Base-by-base conservation (phyloP, 139 green algal genomes). In the Spirogloea muscicola region DNA sequence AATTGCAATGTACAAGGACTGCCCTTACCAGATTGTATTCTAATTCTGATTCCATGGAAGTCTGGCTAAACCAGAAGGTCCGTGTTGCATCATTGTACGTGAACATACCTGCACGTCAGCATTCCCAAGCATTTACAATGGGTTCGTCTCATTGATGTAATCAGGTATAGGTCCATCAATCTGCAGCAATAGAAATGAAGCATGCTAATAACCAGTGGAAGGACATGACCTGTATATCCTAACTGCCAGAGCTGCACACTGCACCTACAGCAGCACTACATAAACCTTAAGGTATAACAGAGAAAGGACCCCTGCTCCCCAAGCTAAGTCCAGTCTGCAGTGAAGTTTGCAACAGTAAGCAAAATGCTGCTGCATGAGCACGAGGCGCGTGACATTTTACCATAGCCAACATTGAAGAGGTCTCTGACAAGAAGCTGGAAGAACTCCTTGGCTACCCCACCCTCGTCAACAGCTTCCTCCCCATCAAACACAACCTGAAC, bases 391-490 rank as follows among this genome's bases (percentile, higher is more conserved):
- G n/a, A n/a, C n/a, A n/a, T n/a, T n/a, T n/a, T n/a, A n/a, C n/a
- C n/a, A n/a, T n/a, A n/a, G n/a, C n/a, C n/a, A n/a, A n/a, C n/a
- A n/a, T 77, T 59, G 21, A 77, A 68, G 29, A 77, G 76, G 3
- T 77, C 49, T n/a, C 71, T 75, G 9, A 85, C 27, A 5, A 96
- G 81, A 41, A 95, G 86, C 84, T 93, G 87, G 85, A 96, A 96
- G 57, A 96, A 95, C 85, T 96, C 91, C 79, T 96, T 95, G 60
- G 88, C 74, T 40, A 94, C 83, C 0, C 91, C 91, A 1, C 91
- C 91, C 77, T 95, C 91, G 67, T 96, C 91, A 16, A 96, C 88
- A 3, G 89, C 90, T 72, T 94, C 88, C 81, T 96, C 90, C 3
- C 88, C 89, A 2, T 96, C 70, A 71, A 96, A 96, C 0, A 82